Conservation (phyloP, 805 yeast genomes). For the Zygotorulaspora chibaensis region DNA sequence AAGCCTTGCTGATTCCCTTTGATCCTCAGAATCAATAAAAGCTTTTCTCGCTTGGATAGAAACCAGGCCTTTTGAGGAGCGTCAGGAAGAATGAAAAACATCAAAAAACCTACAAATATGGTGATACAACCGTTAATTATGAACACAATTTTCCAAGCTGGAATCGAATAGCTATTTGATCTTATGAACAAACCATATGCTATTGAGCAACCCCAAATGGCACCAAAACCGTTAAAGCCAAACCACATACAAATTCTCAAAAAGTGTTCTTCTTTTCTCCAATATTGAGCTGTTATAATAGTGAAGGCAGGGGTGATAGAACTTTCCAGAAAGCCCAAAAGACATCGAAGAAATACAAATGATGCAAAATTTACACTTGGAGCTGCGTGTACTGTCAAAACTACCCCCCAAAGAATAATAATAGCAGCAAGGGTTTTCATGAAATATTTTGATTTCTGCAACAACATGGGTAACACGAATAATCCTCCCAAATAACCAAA, state of each 20-base stretch:
- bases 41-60: conserved; percentile 44
- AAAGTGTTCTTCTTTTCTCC: conserved; percentile 45
- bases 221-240: conserved; percentile 45
- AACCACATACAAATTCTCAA: conserved; percentile 43
- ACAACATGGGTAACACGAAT: conserved; percentile 9
- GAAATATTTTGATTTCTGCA: conserved; percentile 49
- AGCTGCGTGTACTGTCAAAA: conserved; percentile 51
- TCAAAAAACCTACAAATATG: conserved; percentile 44
- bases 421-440: conserved; percentile 44
- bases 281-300: conserved; percentile 55
- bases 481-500: conserved; percentile 49
- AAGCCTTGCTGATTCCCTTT: conserved; percentile 54
- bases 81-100: conserved; percentile 52
- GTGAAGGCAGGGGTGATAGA: conserved; percentile 55
- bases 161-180: conserved; percentile 38
- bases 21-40: conserved; percentile 47
- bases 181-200: conserved; percentile 49
- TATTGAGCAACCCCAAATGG: conserved; percentile 47
- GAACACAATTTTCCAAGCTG: conserved; percentile 59
- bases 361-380: conserved; percentile 43
- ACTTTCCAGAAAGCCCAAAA: conserved; percentile 51
- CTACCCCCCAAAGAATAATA: conserved; percentile 56
- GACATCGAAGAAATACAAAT: conserved; percentile 44
- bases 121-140: conserved; percentile 59
- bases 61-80: conserved; percentile 49